Base-by-base conservation (phyloP, 169 alveolate species). In the Babesia caballi region DNA sequence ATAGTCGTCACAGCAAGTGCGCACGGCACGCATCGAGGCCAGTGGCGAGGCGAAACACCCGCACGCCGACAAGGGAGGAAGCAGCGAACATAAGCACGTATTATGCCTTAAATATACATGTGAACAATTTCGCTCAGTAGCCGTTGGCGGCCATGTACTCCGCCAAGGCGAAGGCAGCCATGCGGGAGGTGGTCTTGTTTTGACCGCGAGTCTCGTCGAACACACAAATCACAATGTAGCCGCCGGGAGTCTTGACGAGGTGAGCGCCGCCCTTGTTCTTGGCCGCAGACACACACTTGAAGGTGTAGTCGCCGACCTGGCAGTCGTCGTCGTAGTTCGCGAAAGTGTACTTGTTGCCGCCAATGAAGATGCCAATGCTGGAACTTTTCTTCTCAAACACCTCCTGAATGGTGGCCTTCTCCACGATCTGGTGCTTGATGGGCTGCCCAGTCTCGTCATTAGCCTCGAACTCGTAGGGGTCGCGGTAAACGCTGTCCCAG, bases 121-220 rank as follows among this genome's bases (percentile, higher is more conserved):
- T n/a, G n/a, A n/a, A n/a, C n/a, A n/a, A n/a, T n/a, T n/a, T 59
- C 33, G 27, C 30, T 77, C 56, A 77, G 60, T 66, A 66, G 5
- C 83, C 88, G 54, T 80, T 80, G 32, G 52, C 54, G 33, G 88
- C 88, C 70, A 80, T 57, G 63, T 80, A 80, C 61, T 80, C 88
- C 5, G 88, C 88, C 46, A 80, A 36, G 23, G 65, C 67, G 54
- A 80, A 69, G 38, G 83, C 82, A 19, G 88, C 88, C 83, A 80
- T 67, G 41, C 88, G 59, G 21, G 88, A 80, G 35, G 57, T 44
- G 5, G 83, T 80, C 58, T 80, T 83, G 65, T 87, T 86, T 17
- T 87, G 92, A 41, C 89, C 92, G 49, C 89, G 75, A 56, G 71
- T 83, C 70, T 87, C 92, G 41, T 87, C 92, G 70, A 75, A 83